Evolutionary conservation across 2,329 filamentous ascomycete species (phyloP).

Genomic region (Trichoderma semiorbis): DNA sequence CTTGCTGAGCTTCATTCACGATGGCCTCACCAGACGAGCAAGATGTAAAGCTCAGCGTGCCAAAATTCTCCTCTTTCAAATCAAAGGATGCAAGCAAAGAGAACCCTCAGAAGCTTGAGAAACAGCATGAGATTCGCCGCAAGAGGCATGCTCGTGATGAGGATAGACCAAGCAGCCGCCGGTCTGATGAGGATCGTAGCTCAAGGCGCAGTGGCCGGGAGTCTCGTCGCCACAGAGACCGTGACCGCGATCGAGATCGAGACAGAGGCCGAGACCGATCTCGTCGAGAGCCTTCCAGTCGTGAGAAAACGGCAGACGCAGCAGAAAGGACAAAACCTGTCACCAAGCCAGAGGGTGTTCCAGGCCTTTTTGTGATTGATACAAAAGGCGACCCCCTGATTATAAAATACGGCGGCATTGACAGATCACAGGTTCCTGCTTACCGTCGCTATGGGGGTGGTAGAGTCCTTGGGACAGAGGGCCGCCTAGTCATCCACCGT

Average conservation of each 20-base stretch:
- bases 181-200: constrained; percentile 17
- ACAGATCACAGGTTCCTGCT: constrained; percentile 66
- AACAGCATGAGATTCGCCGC: neutral
- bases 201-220: constrained; percentile 21
- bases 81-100: constrained; percentile 39
- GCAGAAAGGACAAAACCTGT: constrained; percentile 3
- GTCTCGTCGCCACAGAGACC: constrained; percentile 20
- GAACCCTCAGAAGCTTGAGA: constrained; percentile 19
- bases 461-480: constrained; percentile 63
- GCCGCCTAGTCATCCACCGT: constrained; percentile 62
- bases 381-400: constrained; percentile 74
- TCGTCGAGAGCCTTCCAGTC: constrained; percentile 7
- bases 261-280: neutral
- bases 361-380: constrained; percentile 59
- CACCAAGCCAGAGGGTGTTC: constrained; percentile 15
- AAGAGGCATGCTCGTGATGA: constrained; percentile 23
- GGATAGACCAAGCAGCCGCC: neutral
- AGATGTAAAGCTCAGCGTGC: constrained; percentile 33
- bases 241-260: neutral
- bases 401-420: constrained; percentile 67
- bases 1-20: neutral
- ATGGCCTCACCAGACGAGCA: constrained; percentile 8
- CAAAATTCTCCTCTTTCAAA: constrained; percentile 74
- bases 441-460: constrained; percentile 70
- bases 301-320: neutral